Evolutionary conservation across 148 eudicot genomes (phyloP).

Genomic region (Spergularia marina): DNA sequence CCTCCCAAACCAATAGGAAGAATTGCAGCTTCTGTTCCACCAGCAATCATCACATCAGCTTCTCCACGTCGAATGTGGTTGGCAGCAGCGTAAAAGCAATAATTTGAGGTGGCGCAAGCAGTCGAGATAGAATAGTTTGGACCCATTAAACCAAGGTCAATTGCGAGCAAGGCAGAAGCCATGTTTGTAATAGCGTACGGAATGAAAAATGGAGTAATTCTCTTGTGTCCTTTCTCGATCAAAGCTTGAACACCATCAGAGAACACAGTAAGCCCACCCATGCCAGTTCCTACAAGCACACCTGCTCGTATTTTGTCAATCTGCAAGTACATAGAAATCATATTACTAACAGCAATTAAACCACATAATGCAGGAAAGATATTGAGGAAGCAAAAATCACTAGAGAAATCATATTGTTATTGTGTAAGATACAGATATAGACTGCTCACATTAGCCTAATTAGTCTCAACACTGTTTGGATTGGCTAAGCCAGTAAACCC

Average conservation of each 20-base stretch:
- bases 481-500: too few relatives aligned
- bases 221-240: slow-evolving; percentile 79
- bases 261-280: slow-evolving; percentile 87
- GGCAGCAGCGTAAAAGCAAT: slow-evolving; percentile 92
- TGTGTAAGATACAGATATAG: too few relatives aligned
- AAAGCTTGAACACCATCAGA: slow-evolving; percentile 84
- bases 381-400: neutral
- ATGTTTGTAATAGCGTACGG: slow-evolving; percentile 92
- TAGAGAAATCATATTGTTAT: neutral
- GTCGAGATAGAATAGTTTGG: slow-evolving; percentile 94
- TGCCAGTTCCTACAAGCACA: slow-evolving; percentile 91
- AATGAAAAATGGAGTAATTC: slow-evolving; percentile 89
- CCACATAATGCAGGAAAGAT: neutral
- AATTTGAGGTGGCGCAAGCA: slow-evolving; percentile 96
- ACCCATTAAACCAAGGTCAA: slow-evolving; percentile 94
- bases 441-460: too few relatives aligned
- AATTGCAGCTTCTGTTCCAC: slow-evolving; percentile 96
- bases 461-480: too few relatives aligned
- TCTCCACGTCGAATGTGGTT: slow-evolving; percentile 97
- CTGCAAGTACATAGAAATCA: slow-evolving; percentile 33
- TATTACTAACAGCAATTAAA: neutral
- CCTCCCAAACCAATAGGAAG: slow-evolving; percentile 93
- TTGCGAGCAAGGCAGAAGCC: slow-evolving; percentile 95
- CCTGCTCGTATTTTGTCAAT: slow-evolving; percentile 87
- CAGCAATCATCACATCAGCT: slow-evolving; percentile 91